Percentiles rank a stretch among this genome's conserved stretches.
Evolutionary conservation across 306 rosid species (phyloP).

Genomic region (Dryas octopetala): DNA sequence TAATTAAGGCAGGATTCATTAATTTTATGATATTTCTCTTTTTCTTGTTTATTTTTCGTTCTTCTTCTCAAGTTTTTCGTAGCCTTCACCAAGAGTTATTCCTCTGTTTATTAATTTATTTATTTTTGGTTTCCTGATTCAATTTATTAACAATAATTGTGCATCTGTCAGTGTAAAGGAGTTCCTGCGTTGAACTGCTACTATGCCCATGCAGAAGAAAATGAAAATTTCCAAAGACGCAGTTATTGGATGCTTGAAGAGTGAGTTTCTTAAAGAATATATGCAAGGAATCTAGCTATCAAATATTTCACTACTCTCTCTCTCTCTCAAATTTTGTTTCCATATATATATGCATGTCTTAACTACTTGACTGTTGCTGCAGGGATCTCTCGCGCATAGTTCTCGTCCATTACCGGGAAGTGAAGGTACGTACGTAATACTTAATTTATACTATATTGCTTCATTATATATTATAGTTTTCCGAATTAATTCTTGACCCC

Average conservation of each 20-base stretch:
- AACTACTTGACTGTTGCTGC: slow-evolving; percentile 34
- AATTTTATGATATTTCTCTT: too few relatives aligned
- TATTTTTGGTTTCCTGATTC: slow-evolving; percentile 8
- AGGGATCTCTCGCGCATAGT: slow-evolving; percentile 86
- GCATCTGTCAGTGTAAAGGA: slow-evolving; percentile 62
- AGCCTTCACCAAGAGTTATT: slow-evolving; percentile 5
- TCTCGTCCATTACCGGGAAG: slow-evolving; percentile 80
- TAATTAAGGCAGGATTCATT: too few relatives aligned
- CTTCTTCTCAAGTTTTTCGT: background rate
- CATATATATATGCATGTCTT: slow-evolving; percentile 12
- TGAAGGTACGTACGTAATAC: slow-evolving; percentile 59
- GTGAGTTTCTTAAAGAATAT: slow-evolving; percentile 45
- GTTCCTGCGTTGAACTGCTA: slow-evolving; percentile 81
- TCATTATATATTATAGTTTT: background rate
- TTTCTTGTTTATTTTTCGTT: background rate
- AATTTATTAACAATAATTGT: slow-evolving; percentile 4
- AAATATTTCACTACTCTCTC: background rate
- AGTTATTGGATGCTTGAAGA: slow-evolving; percentile 90
- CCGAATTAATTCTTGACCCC: background rate
- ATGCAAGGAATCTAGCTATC: slow-evolving; percentile 1
- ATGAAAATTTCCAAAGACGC: slow-evolving; percentile 80
- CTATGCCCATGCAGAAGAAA: slow-evolving; percentile 87
- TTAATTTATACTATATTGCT: background rate
- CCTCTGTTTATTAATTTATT: slow-evolving; percentile 4
- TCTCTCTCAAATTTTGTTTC: slow-evolving; percentile 2